A percentile compares a stretch with the other conserved stretches of the same genome.
These are phyloP conservation scores for Thymus mandschuricus DNA, from an alignment of 257 asterid species.

Conservation along the genomic window DNA sequence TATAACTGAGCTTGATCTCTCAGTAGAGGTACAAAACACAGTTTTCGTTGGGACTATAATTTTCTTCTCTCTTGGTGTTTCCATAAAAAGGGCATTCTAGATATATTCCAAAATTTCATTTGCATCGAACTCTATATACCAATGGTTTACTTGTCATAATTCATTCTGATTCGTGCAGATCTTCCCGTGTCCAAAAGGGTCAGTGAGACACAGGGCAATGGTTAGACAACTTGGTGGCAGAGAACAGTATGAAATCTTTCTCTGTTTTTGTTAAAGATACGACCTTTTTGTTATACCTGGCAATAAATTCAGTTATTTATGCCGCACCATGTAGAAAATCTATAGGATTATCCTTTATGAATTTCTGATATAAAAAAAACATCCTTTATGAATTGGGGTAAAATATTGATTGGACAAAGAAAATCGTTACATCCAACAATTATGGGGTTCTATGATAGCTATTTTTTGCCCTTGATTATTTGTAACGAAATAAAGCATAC, in stretches of 20 bases:
- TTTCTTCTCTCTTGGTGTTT: not conserved
- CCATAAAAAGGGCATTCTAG: not conserved
- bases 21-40: slow-evolving; percentile 53
- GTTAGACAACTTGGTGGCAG: slow-evolving; percentile 69
- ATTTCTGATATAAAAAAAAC: too few species aligned
- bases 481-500: not conserved
- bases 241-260: slow-evolving; percentile 60
- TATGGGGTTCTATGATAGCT: not conserved
- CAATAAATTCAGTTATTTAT: not conserved
- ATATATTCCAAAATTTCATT: slow-evolving; percentile 14
- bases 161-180: slow-evolving; percentile 48
- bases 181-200: slow-evolving; percentile 86
- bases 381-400: slow-evolving; percentile 4
- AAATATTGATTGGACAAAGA: not conserved
- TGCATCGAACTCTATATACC: not conserved
- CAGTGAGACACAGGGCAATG: slow-evolving; percentile 65
- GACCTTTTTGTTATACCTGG: slow-evolving; percentile 2
- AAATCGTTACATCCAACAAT: slow-evolving; percentile 3
- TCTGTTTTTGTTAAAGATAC: not conserved
- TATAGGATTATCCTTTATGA: too few species aligned
- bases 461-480: not conserved
- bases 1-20: slow-evolving; percentile 78
- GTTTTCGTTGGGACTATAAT: not conserved
- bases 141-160: slow-evolving; percentile 10
- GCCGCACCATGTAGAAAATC: not conserved